Conservation (phyloP, 208 protist genomes). For the Naegleria lovaniensis region DNA sequence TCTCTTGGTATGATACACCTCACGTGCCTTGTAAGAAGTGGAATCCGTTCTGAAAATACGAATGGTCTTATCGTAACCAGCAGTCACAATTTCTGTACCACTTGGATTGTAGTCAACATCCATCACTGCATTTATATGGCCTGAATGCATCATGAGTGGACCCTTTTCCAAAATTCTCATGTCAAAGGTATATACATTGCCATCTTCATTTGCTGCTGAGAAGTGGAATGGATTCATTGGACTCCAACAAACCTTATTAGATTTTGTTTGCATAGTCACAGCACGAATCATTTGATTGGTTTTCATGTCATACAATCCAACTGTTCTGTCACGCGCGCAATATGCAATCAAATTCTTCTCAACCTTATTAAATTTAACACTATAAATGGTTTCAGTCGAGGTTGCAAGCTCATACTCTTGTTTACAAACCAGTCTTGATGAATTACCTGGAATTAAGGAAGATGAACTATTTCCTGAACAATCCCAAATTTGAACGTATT, state of each 20-base stretch:
- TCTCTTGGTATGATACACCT: conserved; percentile 73
- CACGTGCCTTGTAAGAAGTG: conserved; percentile 32
- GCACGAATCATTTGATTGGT: background rate
- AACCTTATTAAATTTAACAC: conserved; percentile 23
- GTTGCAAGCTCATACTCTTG: background rate
- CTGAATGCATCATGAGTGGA: conserved; percentile 66
- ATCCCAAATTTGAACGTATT: conserved; percentile 11
- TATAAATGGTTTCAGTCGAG: background rate
- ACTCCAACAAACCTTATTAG: conserved; percentile 65
- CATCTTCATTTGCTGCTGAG: conserved; percentile 63
- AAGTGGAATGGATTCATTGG: conserved; percentile 68
- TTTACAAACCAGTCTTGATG: background rate
- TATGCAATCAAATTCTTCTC: background rate
- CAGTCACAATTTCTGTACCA: conserved; percentile 63
- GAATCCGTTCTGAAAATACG: conserved; percentile 51
- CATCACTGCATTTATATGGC: conserved; percentile 49
- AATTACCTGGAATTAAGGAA: background rate
- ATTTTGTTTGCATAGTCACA: conserved; percentile 42
- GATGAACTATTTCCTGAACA: background rate
- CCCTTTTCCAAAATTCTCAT: conserved; percentile 61
- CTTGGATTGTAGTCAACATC: conserved; percentile 70
- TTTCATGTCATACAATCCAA: conserved; percentile 11
- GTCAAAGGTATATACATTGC: conserved; percentile 73
- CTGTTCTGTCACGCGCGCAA: background rate
- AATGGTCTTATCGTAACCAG: conserved; percentile 64